Percentiles rank a stretch among this genome's conserved stretches.
These are phyloP conservation scores for Juncus inflexus DNA, from an alignment of 176 grass and related monocot species.

Conservation along the genomic window DNA sequence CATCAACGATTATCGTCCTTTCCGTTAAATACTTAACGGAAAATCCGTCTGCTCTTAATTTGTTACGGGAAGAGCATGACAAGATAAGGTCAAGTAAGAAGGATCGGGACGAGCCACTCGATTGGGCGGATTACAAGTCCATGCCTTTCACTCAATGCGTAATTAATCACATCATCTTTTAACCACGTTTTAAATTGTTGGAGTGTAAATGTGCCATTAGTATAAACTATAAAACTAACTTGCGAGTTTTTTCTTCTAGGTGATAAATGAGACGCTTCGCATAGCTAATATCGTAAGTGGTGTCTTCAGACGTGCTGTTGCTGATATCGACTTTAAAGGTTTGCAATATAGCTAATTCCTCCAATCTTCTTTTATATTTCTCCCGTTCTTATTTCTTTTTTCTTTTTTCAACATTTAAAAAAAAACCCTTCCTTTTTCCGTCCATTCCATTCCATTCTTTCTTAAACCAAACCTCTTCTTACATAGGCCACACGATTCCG, in stretches of 20 bases:
- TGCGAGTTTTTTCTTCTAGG: constrained; percentile 32
- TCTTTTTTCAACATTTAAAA: not conserved
- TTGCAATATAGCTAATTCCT: too few species aligned
- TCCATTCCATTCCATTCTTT: too few species aligned
- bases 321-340: constrained; percentile 90
- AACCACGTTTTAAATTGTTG: not conserved
- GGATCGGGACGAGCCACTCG: constrained; percentile 34
- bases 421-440: constrained; percentile 12
- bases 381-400: not conserved
- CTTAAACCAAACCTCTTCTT: not conserved
- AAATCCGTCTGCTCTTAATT: constrained; percentile 50
- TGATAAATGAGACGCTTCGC: constrained; percentile 91
- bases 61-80: constrained; percentile 80
- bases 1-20: constrained; percentile 81
- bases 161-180: constrained; percentile 30
- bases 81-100: constrained; percentile 52
- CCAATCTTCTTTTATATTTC: not conserved
- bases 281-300: constrained; percentile 88
- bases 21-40: constrained; percentile 93
- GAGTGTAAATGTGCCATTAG: not conserved
- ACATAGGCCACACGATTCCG: constrained; percentile 72
- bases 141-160: constrained; percentile 93
- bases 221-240: too few species aligned
- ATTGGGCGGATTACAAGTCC: constrained; percentile 92
- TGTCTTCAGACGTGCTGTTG: constrained; percentile 80